phyloP scores from a whole-genome alignment of 208 protist species.

The Novymonas esmeraldas region DNA sequence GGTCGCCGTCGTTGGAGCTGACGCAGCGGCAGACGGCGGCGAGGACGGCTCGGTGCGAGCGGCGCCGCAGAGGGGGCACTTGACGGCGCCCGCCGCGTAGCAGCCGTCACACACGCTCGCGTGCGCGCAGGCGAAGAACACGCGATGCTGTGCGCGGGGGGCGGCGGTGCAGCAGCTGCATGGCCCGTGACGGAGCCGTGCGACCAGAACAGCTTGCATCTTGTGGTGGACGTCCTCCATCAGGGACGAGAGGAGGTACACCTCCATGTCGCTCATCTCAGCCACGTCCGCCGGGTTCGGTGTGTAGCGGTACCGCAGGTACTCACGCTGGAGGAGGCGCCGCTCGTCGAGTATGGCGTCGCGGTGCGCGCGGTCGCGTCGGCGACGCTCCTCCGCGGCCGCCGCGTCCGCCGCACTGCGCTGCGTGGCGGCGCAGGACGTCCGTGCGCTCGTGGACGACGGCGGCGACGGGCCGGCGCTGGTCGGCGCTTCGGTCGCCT shows the following conservation, averaged over 20 bases:
- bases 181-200: slow-evolving; percentile 43
- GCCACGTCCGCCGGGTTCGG: slow-evolving; percentile 70
- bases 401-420: too few relatives aligned
- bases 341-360: slow-evolving; percentile 34
- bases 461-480: too few relatives aligned
- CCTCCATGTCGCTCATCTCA: slow-evolving; percentile 76
- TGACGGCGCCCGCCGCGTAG: slow-evolving; percentile 25
- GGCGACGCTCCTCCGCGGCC: background rate
- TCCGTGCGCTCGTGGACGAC: too few relatives aligned
- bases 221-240: slow-evolving; percentile 31
- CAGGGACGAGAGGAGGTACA: slow-evolving; percentile 53
- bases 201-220: slow-evolving; percentile 44
- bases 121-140: slow-evolving; percentile 47
- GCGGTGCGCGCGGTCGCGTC: background rate
- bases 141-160: background rate
- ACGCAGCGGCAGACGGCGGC: too few relatives aligned
- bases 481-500: background rate
- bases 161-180: slow-evolving; percentile 41
- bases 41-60: background rate
- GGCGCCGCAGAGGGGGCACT: slow-evolving; percentile 68
- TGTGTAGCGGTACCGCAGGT: slow-evolving; percentile 55
- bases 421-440: background rate
- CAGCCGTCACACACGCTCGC: slow-evolving; percentile 36
- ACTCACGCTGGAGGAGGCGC: slow-evolving; percentile 43
- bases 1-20: slow-evolving; percentile 1